These are phyloP conservation scores for Aspergillus clavatus DNA, from an alignment of 2,329 filamentous ascomycete genomes.

Conservation along the genomic window DNA sequence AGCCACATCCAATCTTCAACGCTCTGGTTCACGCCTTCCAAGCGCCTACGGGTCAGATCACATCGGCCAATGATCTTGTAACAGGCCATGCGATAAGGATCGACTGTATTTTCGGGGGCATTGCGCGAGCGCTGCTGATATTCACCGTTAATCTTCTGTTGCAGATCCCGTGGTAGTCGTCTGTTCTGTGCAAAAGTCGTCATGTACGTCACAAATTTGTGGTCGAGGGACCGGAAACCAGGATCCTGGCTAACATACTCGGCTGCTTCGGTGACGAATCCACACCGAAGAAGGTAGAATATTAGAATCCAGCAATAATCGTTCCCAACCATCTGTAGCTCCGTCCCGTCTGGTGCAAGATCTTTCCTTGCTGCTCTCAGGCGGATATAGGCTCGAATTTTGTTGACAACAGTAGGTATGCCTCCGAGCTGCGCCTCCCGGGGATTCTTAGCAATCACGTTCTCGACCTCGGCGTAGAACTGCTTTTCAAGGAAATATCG, in stretches of 20 bases:
- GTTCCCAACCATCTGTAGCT: conserved; percentile 72
- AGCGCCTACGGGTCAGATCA: conserved; percentile 53
- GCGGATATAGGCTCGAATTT: conserved; percentile 87
- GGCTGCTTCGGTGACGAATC: conserved; percentile 76
- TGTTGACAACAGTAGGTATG: conserved; percentile 79
- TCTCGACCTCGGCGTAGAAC: conserved; percentile 74
- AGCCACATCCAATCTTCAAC: conserved; percentile 66
- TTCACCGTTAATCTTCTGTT: conserved; percentile 83
- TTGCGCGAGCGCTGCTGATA: conserved; percentile 81
- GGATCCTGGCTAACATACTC: conserved; percentile 76
- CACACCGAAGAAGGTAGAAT: conserved; percentile 83
- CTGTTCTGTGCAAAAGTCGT: conserved; percentile 77
- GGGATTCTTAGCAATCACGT: conserved; percentile 73
- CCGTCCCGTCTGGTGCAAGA: conserved; percentile 72
- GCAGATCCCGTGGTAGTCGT: conserved; percentile 69
- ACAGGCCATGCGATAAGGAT: conserved; percentile 93
- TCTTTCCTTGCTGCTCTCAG: conserved; percentile 75
- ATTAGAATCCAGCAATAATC: conserved; percentile 93
- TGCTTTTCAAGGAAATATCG: conserved; percentile 73
- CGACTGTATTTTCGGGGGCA: conserved; percentile 78
- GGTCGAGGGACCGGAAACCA: conserved; percentile 84
- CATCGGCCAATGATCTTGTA: conserved; percentile 93
- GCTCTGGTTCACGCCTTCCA: conserved; percentile 55
- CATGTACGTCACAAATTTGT: conserved; percentile 84
- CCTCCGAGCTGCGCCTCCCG: conserved; percentile 86